Evolutionary conservation across 1,284 basidiomycete genomes (phyloP), one percentile per base, ranked within the genome.

Genomic region (Coniferiporia weirii): DNA sequence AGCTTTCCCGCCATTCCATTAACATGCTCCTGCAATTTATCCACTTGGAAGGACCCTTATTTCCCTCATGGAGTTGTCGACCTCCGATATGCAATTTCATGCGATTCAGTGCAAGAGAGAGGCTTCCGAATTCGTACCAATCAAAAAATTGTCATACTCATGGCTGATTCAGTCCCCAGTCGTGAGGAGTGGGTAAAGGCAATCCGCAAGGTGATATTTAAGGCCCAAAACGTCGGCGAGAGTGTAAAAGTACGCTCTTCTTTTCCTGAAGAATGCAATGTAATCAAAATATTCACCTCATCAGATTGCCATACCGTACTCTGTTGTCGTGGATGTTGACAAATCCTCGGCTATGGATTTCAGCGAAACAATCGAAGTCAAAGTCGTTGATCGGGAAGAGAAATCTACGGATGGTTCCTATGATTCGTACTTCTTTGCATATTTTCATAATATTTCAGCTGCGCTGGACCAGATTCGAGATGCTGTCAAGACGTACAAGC

Each of bases 11-110:
- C 55, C 54, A 27, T 57, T 22, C 32, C 48, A 52, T 56, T 53
- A 15, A 40, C 8, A 38, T 49, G 32, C 49, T 15, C 17, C 2
- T n/a, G 12, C 54, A 59, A 52, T 38, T 56, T 51, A 9, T 51
- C 62, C 10, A 27, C 27, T 66, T 40, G 47, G 0, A 64, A 93
- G 86, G 94, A 98, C 66, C 95, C 94, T 0, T 99, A 98, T 73
- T 98, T 99, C 71, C 93, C 95, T 6, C 91, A 95, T 64, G 96
- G 95, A 20, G 95, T 97, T 60, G 82, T 97, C 36, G 93, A 97
- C 67, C 76, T 99, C 35, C 91, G 95, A 63, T 97, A 98, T 71
- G 91, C 92, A 2, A 89, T 92, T 40, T 85, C 87, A 20, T 94
- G 95, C 68, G 95, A 98, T 61, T 75, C 89, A 1, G 70, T 80